phyloP scores from a whole-genome alignment of 108 stramenopile genomes.

The Nitzschia sp. region DNA sequence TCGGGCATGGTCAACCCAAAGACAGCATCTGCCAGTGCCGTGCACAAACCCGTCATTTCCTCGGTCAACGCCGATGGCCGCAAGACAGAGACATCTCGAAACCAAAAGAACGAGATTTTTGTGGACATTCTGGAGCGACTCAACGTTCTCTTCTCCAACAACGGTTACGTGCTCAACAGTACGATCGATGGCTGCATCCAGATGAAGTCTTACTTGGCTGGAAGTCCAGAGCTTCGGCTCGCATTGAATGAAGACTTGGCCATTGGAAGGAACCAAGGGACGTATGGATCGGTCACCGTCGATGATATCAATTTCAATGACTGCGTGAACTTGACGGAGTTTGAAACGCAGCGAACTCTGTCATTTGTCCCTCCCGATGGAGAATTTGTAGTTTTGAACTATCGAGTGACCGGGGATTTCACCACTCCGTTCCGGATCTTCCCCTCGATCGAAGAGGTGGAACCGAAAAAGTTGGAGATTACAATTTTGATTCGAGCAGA shows the following conservation, averaged over 20 bases:
- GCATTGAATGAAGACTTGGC: conserved; percentile 98
- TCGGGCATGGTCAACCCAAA: conserved; percentile 92
- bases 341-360: conserved; percentile 87
- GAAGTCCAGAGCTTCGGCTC: conserved; percentile 96
- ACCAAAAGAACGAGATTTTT: conserved; percentile 99
- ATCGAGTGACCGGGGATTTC: conserved; percentile 96
- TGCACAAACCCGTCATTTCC: conserved; percentile 94
- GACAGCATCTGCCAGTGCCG: conserved; percentile 93
- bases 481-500: conserved; percentile 91
- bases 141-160: conserved; percentile 96
- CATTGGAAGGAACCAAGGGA: conserved; percentile 79
- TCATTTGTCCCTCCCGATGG: conserved; percentile 98
- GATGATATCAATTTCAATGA: conserved; percentile 99
- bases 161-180: conserved; percentile 97
- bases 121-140: conserved; percentile 99
- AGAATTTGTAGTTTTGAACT: conserved; percentile 98
- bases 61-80: conserved; percentile 76
- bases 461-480: conserved; percentile 89
- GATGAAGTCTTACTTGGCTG: conserved; percentile 94
- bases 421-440: conserved; percentile 96
- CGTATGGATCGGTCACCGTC: conserved; percentile 82
- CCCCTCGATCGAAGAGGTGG: conserved; percentile 92
- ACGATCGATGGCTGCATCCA: conserved; percentile 99
- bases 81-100: conserved; percentile 47
- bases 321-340: conserved; percentile 95